These are phyloP conservation scores for Lactarius trivialis DNA, from an alignment of 768 basidiomycete genomes.

Conservation along the genomic window DNA sequence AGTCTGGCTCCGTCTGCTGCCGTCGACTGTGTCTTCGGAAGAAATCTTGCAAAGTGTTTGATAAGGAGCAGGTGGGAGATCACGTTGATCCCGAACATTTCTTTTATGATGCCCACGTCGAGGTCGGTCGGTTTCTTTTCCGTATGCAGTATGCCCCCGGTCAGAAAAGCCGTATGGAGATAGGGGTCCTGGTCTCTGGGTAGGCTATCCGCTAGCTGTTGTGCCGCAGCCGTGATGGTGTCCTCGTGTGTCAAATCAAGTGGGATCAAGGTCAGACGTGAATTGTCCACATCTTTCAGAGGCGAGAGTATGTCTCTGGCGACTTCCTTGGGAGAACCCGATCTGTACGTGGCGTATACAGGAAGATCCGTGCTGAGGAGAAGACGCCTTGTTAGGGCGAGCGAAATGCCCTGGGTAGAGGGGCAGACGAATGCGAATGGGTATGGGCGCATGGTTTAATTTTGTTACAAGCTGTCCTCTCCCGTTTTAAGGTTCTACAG, in stretches of 20 bases:
- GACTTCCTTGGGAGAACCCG: conserved; percentile 32
- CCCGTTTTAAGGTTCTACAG: neutral
- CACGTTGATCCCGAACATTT: conserved; percentile 52
- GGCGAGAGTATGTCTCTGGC: conserved; percentile 39
- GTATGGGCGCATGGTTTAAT: conserved; percentile 15
- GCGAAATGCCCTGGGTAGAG: conserved; percentile 50
- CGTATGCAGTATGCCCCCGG: conserved; percentile 49
- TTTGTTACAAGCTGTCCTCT: neutral
- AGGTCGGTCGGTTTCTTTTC: conserved; percentile 48
- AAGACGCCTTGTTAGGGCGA: conserved; percentile 49
- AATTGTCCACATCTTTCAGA: conserved; percentile 37
- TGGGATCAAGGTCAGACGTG: conserved; percentile 40
- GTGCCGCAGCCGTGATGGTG: conserved; percentile 44
- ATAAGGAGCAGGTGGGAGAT: conserved; percentile 54
- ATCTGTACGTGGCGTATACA: conserved; percentile 51
- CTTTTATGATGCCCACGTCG: conserved; percentile 34
- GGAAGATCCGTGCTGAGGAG: conserved; percentile 45
- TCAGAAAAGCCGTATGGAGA: conserved; percentile 49
- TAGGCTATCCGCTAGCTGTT: conserved; percentile 35
- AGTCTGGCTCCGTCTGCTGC: conserved; percentile 21
- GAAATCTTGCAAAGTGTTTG: conserved; percentile 56
- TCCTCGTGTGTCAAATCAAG: conserved; percentile 48
- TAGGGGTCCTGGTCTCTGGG: conserved; percentile 32
- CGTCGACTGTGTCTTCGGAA: conserved; percentile 32
- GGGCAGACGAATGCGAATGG: conserved; percentile 51